phyloP scores from a whole-genome alignment of 1,139 yeast genomes.

The Suhomyces choctaworum region DNA sequence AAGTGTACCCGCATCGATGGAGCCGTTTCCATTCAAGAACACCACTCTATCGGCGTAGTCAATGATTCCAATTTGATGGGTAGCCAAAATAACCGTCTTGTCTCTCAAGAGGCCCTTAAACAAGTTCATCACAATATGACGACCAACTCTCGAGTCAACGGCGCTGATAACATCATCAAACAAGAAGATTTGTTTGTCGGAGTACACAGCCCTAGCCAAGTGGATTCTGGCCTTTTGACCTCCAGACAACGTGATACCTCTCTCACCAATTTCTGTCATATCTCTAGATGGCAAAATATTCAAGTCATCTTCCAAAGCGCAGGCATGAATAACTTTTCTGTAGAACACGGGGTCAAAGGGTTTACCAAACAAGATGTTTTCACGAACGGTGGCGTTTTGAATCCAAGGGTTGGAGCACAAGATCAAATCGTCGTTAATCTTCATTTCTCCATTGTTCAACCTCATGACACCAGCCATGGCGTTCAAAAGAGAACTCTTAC shows the following conservation, averaged over 20 bases:
- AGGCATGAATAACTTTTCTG: constrained; percentile 33
- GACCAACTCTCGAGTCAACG: constrained; percentile 44
- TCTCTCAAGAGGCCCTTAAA: constrained; percentile 31
- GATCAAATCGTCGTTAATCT: constrained; percentile 29
- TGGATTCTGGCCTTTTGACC: constrained; percentile 47
- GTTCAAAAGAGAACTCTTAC: constrained; percentile 39
- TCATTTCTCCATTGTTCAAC: constrained; percentile 30
- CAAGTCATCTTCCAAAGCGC: constrained; percentile 44
- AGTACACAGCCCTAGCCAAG: constrained; percentile 45
- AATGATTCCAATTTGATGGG: constrained; percentile 39
- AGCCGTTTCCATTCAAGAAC: constrained; percentile 37
- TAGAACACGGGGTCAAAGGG: constrained; percentile 32
- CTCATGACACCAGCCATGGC: constrained; percentile 43
- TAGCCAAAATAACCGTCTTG: constrained; percentile 38
- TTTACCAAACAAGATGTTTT: constrained; percentile 42
- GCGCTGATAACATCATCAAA: constrained; percentile 47
- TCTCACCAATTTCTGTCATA: constrained; percentile 43
- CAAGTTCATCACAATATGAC: constrained; percentile 36
- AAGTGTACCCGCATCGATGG: constrained; percentile 35
- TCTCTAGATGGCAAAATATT: constrained; percentile 36
- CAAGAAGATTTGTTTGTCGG: constrained; percentile 33
- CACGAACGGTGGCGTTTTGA: constrained; percentile 46
- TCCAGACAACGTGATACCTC: constrained; percentile 45
- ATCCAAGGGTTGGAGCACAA: constrained; percentile 46
- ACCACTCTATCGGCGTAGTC: constrained; percentile 35